A percentile compares a stretch with the other conserved stretches of the same genome.
Evolutionary conservation across 345 rosid genomes (phyloP).

Genomic region (Sonneratia alba): DNA sequence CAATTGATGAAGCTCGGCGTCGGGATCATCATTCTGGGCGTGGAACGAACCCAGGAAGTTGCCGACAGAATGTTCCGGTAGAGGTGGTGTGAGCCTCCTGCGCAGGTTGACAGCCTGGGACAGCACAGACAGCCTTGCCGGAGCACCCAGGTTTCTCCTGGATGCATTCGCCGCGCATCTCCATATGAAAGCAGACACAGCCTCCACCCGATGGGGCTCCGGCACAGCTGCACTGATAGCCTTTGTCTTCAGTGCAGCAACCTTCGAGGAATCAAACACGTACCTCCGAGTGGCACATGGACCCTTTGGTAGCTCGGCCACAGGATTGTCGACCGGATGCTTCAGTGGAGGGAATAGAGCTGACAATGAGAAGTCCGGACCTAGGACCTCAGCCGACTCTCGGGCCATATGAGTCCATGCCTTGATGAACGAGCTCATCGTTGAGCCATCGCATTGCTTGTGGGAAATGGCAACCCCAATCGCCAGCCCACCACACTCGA

Average conservation of each 20-base stretch:
- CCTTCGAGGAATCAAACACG: conserved; percentile 13
- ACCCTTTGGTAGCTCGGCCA: neutral
- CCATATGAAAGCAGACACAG: conserved; percentile 19
- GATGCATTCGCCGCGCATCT: neutral
- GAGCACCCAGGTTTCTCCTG: neutral
- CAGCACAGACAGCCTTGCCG: neutral
- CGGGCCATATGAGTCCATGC: conserved; percentile 11
- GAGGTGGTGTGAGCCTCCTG: conserved; percentile 12
- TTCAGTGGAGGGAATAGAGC: conserved; percentile 12
- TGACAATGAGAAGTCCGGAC: conserved; percentile 3
- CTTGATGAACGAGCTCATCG: conserved; percentile 9
- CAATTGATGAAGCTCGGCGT: conserved; percentile 9
- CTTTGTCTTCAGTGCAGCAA: conserved; percentile 16
- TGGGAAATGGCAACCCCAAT: conserved; percentile 24
- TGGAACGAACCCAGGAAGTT: conserved; percentile 9
- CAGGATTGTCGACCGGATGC: neutral
- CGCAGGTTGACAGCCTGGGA: conserved; percentile 30
- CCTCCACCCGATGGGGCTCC: conserved; percentile 25
- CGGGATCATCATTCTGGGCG: conserved; percentile 6
- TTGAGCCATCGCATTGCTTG: conserved; percentile 16
- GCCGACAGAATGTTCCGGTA: conserved; percentile 17
- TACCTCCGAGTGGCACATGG: conserved; percentile 6
- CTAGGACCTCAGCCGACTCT: neutral
- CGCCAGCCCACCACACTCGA: conserved; percentile 20
- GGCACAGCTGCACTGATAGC: conserved; percentile 7